These are phyloP conservation scores for Paraurostyla sp. DNA, from an alignment of 73 alveolate species.

Conservation along the genomic window DNA sequence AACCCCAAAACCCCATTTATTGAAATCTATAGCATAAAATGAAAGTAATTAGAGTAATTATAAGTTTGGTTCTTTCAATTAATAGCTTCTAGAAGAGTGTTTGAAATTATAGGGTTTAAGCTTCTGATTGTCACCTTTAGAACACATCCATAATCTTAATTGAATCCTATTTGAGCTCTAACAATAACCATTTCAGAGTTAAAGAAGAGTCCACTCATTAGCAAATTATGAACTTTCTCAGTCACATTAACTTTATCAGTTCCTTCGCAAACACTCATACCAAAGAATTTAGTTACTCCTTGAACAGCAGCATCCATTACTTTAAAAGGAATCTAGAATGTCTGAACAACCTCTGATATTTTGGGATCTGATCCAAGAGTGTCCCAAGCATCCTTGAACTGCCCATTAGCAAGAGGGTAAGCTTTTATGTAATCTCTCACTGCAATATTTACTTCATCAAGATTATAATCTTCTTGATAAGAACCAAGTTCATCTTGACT, in stretches of 20 bases:
- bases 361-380: slow-evolving; percentile 8
- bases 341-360: slow-evolving; percentile 28
- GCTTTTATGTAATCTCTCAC: slow-evolving; percentile 63
- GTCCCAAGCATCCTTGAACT: slow-evolving; percentile 54
- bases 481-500: slow-evolving; percentile 72
- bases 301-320: slow-evolving; percentile 61
- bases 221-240: slow-evolving; percentile 66
- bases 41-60: too few relatives aligned
- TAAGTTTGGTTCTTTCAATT: too few relatives aligned
- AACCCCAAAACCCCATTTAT: too few relatives aligned
- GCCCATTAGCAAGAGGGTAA: slow-evolving; percentile 7
- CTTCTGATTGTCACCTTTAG: slow-evolving; percentile 67
- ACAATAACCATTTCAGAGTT: slow-evolving; percentile 41
- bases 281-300: slow-evolving; percentile 60
- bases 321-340: slow-evolving; percentile 57
- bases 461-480: slow-evolving; percentile 66
- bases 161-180: slow-evolving; percentile 74
- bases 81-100: slow-evolving; percentile 66
- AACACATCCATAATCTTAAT: slow-evolving; percentile 76
- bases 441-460: slow-evolving; percentile 36
- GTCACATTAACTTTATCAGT: slow-evolving; percentile 55
- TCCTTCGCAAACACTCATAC: slow-evolving; percentile 66
- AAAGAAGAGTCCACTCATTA: slow-evolving; percentile 67
- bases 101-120: slow-evolving; percentile 40
- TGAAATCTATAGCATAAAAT: too few relatives aligned